Conservation (phyloP, 2,329 filamentous ascomycete genomes). For the Massarina eburnea region DNA sequence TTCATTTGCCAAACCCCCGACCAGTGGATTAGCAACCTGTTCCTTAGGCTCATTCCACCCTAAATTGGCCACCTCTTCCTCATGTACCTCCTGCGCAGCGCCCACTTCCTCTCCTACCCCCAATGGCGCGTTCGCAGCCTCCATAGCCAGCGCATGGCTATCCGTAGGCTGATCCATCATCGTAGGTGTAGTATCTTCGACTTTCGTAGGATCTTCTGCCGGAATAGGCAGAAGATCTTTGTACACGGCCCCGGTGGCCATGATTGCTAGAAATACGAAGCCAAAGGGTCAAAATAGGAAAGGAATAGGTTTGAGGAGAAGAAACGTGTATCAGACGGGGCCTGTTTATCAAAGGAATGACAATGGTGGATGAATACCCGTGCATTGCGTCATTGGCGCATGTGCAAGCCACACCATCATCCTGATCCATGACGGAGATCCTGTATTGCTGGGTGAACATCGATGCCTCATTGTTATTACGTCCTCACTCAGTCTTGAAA, state of each 20-base stretch:
- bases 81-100: slow-evolving; percentile 46
- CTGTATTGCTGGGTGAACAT: background rate
- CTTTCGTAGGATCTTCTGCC: slow-evolving; percentile 32
- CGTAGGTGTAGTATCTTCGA: slow-evolving; percentile 31
- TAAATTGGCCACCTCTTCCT: slow-evolving; percentile 62
- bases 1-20: slow-evolving; percentile 70
- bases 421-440: slow-evolving; percentile 7
- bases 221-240: slow-evolving; percentile 42
- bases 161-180: slow-evolving; percentile 47
- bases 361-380: background rate
- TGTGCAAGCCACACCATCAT: slow-evolving; percentile 9
- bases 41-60: slow-evolving; percentile 68
- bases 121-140: slow-evolving; percentile 40
- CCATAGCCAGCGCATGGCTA: slow-evolving; percentile 51
- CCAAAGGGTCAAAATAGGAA: background rate
- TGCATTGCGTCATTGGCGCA: slow-evolving; percentile 11
- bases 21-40: slow-evolving; percentile 60
- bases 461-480: background rate
- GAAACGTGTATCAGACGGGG: background rate
- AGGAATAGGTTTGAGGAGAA: background rate
- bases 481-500: too few species aligned
- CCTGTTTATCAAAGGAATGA: background rate
- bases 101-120: slow-evolving; percentile 49
- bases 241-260: slow-evolving; percentile 37
- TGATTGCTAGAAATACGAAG: slow-evolving; percentile 10